phyloP scores from a whole-genome alignment of 306 rosid genomes.

The Quercus variabilis region DNA sequence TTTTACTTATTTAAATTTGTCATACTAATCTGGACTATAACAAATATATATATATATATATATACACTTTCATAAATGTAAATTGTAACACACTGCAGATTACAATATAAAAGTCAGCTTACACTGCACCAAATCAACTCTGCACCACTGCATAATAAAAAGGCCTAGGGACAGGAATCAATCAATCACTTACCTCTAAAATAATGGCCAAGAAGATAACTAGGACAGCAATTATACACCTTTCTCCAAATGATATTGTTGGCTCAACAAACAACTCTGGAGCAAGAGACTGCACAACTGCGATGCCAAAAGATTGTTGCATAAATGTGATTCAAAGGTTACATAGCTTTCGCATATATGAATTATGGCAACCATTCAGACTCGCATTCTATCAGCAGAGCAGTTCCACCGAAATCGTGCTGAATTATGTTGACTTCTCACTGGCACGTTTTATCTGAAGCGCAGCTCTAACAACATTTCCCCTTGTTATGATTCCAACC shows the following conservation, averaged over 20 bases:
- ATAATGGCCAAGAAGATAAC: conserved; percentile 12
- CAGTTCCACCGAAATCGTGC: conserved; percentile 5
- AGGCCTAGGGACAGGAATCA: conserved; percentile 13
- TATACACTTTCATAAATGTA: not conserved
- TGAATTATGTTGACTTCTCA: conserved; percentile 23
- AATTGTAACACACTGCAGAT: not conserved
- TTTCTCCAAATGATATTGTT: conserved; percentile 5
- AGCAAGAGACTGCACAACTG: not conserved
- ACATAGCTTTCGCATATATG: not conserved
- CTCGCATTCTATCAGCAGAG: not conserved
- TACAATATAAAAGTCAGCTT: not conserved
- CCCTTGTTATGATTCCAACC: conserved; percentile 93
- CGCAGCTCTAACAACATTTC: conserved; percentile 87
- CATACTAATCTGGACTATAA: too few relatives aligned
- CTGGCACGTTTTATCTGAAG: conserved; percentile 65
- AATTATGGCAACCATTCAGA: not conserved
- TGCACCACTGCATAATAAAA: conserved; percentile 3
- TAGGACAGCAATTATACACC: conserved; percentile 18
- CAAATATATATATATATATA: too few relatives aligned
- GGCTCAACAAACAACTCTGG: not conserved
- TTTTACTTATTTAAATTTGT: too few relatives aligned
- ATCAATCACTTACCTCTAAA: conserved; percentile 17
- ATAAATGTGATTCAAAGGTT: conserved; percentile 7
- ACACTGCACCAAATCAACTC: not conserved
- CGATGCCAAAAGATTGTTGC: not conserved